phyloP scores from a whole-genome alignment of 192 early-diverging fungal genomes.

The Coemansia biformis region DNA sequence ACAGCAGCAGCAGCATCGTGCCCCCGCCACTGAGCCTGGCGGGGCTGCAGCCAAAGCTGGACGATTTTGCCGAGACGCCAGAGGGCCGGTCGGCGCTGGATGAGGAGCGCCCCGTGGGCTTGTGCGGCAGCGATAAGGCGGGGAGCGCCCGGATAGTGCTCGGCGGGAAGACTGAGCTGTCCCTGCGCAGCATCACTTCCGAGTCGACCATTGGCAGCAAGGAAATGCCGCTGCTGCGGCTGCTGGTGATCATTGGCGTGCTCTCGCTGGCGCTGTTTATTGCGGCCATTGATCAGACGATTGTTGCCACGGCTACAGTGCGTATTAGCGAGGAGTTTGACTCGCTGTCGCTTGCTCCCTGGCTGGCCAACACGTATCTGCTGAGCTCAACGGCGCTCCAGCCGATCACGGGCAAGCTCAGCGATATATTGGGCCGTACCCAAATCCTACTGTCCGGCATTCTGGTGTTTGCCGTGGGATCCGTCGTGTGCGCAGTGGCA shows the following conservation, averaged over 20 bases:
- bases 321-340: constrained; percentile 60
- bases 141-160: too few relatives aligned
- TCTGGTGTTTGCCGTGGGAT: constrained; percentile 54
- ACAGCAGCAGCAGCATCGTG: too few relatives aligned
- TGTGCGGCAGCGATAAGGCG: too few relatives aligned
- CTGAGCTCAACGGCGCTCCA: constrained; percentile 71
- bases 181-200: constrained; percentile 18
- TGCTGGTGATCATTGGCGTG: constrained; percentile 29
- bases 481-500: constrained; percentile 54
- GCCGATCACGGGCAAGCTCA: constrained; percentile 71
- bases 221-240: constrained; percentile 24
- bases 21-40: too few relatives aligned
- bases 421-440: constrained; percentile 81
- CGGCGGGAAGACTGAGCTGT: constrained; percentile 2
- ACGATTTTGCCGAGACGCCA: too few relatives aligned
- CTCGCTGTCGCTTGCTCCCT: constrained; percentile 58
- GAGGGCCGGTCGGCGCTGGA: too few relatives aligned
- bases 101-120: too few relatives aligned
- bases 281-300: constrained; percentile 67
- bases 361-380: constrained; percentile 73
- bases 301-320: constrained; percentile 65
- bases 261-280: constrained; percentile 57
- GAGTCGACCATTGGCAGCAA: constrained; percentile 1
- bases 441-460: constrained; percentile 53
- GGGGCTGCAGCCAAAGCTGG: too few relatives aligned